These are phyloP conservation scores for Drechmeria coniospora DNA, from an alignment of 2,329 filamentous ascomycete species.

Conservation along the genomic window DNA sequence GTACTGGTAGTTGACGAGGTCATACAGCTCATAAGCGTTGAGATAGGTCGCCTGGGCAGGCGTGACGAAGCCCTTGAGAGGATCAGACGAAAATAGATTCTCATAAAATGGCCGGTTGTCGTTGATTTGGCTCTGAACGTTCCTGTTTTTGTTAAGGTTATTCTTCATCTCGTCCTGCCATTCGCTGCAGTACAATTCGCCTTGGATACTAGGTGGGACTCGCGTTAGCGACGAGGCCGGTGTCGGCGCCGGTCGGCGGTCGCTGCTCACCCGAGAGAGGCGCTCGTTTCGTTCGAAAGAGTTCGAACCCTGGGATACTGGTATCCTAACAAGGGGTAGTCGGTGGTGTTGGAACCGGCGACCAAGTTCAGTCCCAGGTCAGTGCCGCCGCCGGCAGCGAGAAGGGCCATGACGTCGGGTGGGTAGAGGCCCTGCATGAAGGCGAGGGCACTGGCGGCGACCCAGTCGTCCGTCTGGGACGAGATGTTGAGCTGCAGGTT, in stretches of 20 bases:
- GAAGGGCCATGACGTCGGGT: conserved; percentile 32
- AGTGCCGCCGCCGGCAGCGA: conserved; percentile 11
- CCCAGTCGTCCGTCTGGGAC: conserved; percentile 24
- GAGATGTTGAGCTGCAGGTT: conserved; percentile 29
- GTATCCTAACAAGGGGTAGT: conserved; percentile 60
- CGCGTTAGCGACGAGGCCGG: conserved; percentile 2
- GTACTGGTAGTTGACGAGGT: conserved; percentile 39
- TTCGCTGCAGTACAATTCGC: conserved; percentile 20
- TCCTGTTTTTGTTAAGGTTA: conserved; percentile 11
- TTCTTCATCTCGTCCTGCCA: conserved; percentile 18
- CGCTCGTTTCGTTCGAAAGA: conserved; percentile 27
- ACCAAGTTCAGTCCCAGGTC: conserved; percentile 26
- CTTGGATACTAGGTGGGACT: conserved; percentile 18
- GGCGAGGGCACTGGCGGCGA: conserved; percentile 54
- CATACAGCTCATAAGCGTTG: conserved; percentile 38
- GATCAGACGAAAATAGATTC: conserved; percentile 20
- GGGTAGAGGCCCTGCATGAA: conserved; percentile 82
- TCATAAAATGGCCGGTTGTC: conserved; percentile 26
- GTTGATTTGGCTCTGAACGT: conserved; percentile 11
- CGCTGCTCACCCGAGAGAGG: conserved; percentile 27
- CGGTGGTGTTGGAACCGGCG: conserved; percentile 28
- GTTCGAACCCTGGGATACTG: conserved; percentile 59
- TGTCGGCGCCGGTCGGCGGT: neutral
- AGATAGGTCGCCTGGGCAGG: conserved; percentile 22
- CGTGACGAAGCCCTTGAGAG: conserved; percentile 22